phyloP scores from a whole-genome alignment of 192 early-diverging fungal genomes.

The Phycomyces blakesleeanus region DNA sequence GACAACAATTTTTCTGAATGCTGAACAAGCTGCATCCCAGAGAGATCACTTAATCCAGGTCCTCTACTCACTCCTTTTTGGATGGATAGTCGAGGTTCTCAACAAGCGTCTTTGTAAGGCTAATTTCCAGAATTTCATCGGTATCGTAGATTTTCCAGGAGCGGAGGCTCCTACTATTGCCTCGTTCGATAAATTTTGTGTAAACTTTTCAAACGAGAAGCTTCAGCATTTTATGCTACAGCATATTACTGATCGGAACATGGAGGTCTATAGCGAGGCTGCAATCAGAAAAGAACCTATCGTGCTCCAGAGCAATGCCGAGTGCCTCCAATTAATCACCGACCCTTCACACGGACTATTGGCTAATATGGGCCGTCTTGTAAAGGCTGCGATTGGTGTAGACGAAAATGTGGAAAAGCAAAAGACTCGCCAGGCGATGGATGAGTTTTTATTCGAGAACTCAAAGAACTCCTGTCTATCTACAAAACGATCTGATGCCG shows the following conservation, averaged over 20 bases:
- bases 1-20: constrained; percentile 75
- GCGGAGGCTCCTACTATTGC: constrained; percentile 48
- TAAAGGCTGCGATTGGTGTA: constrained; percentile 32
- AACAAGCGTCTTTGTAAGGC: constrained; percentile 73
- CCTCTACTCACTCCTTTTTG: constrained; percentile 77
- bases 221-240: constrained; percentile 72
- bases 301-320: constrained; percentile 53
- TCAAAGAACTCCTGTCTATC: constrained; percentile 39
- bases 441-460: constrained; percentile 45
- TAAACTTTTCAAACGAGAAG: constrained; percentile 85
- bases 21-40: constrained; percentile 61
- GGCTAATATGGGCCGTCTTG: constrained; percentile 53
- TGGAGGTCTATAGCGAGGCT: constrained; percentile 54
- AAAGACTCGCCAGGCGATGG: constrained; percentile 21
- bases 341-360: constrained; percentile 67
- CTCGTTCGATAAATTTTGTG: constrained; percentile 69
- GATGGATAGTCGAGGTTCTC: constrained; percentile 75
- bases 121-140: constrained; percentile 65
- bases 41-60: constrained; percentile 66
- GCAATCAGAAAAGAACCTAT: constrained; percentile 46
- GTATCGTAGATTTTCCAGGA: constrained; percentile 82
- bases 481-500: constrained; percentile 15
- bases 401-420: constrained; percentile 48
- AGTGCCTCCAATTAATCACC: constrained; percentile 68
- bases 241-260: constrained; percentile 65